Evolutionary conservation across 2,329 filamentous ascomycete genomes (phyloP), one percentile per base, ranked within the genome.

Genomic region (Sarocladium kiliense): DNA sequence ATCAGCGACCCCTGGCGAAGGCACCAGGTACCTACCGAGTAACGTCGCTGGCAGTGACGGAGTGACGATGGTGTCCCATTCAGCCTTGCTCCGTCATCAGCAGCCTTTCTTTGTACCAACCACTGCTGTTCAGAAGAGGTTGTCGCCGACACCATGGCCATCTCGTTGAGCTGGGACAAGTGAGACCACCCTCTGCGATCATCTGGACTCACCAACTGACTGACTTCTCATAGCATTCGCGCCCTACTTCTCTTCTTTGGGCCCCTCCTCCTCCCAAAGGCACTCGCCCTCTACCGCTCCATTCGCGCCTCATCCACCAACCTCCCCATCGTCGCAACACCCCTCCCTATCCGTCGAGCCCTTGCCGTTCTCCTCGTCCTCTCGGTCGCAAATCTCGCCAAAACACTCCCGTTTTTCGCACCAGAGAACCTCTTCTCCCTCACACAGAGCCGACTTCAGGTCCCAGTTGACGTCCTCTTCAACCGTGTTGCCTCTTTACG

Each of bases 381-480:
- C 44, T 64, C 74, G 61, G 59, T 71, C 18, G 62, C 72, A 3
- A 63, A 82, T 61, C 65, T 84, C 57, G 63, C 85, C 57, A 79
- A 83, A 57, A 85, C 87, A 16, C 73, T 93, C 0, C 86, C 90
- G 0, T 60, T 73, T 57, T 85, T 91, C 65, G 76, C 82, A 5
- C 87, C 89, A 3, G 85, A 90, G 67, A 97, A 97, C 72, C 76
- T 97, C 69, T 96, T 97, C 77, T 66, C 71, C 27, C 70, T 77
- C 18, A 97, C 93, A 1, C 78, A 85, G 56, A 94, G 90, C 53
- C 89, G 92, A 32, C 83, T 97, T 18, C 88, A 91, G 64, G 93
- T 89, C 41, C 86, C 91, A n/a, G 86, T 83, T 41, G 89, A 93
- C 65, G 86, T 95, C 32, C 79, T 97, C 58, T 94, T 96, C 71